Conservation (phyloP, 208 protist genomes). For the Plasmodiophora brassicae region DNA sequence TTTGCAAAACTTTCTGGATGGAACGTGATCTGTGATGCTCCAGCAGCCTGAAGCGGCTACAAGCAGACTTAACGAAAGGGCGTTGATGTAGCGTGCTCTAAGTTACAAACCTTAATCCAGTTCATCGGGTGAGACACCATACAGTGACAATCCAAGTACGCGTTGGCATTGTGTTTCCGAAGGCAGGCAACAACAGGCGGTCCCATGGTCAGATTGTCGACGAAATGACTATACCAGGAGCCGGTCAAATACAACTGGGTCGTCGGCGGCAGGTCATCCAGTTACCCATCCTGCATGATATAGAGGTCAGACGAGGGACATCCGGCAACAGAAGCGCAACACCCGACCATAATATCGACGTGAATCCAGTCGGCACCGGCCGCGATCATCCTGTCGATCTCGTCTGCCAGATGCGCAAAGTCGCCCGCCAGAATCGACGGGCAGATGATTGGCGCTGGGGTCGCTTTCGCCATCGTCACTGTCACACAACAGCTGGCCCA, state of each 20-base stretch:
- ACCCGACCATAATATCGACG: conserved; percentile 62
- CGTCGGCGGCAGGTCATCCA: background rate
- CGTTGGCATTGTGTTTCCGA: conserved; percentile 1
- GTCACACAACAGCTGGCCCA: too few relatives aligned
- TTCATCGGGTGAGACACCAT: conserved; percentile 59
- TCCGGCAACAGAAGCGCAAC: background rate
- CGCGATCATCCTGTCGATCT: conserved; percentile 70
- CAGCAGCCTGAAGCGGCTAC: conserved; percentile 53
- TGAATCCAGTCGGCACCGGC: conserved; percentile 55
- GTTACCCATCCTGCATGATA: background rate
- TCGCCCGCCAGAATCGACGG: conserved; percentile 82
- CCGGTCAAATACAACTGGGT: background rate
- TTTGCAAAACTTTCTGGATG: conserved; percentile 76
- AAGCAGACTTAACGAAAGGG: background rate
- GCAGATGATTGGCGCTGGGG: background rate
- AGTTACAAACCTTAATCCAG: conserved; percentile 75
- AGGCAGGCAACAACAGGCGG: conserved; percentile 54
- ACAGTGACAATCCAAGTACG: conserved; percentile 62
- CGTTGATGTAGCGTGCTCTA: background rate
- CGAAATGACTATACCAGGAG: conserved; percentile 59
- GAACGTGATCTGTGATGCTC: conserved; percentile 83
- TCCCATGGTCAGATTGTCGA: conserved; percentile 66
- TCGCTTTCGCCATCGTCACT: background rate
- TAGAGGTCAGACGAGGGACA: background rate
- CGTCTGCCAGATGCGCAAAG: conserved; percentile 73